A percentile compares a stretch with the other conserved stretches of the same genome.
Evolutionary conservation across 441 rosid genomes (phyloP).

Genomic region (Aleurites moluccanus): DNA sequence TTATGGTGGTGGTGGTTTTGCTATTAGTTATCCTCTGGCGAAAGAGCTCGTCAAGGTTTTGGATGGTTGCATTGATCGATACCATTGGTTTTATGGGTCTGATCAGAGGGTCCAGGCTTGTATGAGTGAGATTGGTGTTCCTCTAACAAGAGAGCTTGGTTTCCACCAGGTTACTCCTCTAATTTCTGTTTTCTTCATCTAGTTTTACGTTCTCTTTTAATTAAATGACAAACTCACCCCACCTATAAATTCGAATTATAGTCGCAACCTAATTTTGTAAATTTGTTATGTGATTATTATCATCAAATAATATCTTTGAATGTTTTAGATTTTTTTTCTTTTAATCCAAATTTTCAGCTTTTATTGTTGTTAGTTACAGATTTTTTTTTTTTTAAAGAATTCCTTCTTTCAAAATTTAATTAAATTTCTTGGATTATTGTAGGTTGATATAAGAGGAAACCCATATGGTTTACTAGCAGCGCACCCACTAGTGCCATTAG

Average conservation of each 20-base stretch:
- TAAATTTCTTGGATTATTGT: neutral
- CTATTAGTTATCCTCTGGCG: constrained; percentile 72
- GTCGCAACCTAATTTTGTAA: too few relatives aligned
- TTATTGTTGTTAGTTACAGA: neutral
- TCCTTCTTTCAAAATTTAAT: neutral
- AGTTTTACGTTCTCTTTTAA: neutral
- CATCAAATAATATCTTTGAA: too few relatives aligned
- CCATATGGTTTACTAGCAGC: constrained; percentile 77
- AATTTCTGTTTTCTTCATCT: neutral
- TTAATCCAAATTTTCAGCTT: neutral
- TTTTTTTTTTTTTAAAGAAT: neutral
- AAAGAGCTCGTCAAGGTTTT: constrained; percentile 52
- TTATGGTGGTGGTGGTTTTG: constrained; percentile 88
- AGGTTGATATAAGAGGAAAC: constrained; percentile 76
- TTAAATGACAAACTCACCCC: too few relatives aligned
- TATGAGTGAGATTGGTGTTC: constrained; percentile 67
- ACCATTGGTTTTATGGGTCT: constrained; percentile 65
- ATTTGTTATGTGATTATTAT: too few relatives aligned
- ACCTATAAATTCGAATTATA: too few relatives aligned
- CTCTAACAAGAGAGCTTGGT: constrained; percentile 67
- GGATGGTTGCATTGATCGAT: constrained; percentile 74
- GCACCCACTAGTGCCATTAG: constrained; percentile 75
- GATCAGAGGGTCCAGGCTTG: constrained; percentile 75
- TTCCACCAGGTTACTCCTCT: constrained; percentile 72
- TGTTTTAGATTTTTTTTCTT: too few relatives aligned